Percentiles rank a stretch among this genome's conserved stretches.
phyloP scores from a whole-genome alignment of 2,329 filamentous ascomycete species.

The Fusarium agapanthi region DNA sequence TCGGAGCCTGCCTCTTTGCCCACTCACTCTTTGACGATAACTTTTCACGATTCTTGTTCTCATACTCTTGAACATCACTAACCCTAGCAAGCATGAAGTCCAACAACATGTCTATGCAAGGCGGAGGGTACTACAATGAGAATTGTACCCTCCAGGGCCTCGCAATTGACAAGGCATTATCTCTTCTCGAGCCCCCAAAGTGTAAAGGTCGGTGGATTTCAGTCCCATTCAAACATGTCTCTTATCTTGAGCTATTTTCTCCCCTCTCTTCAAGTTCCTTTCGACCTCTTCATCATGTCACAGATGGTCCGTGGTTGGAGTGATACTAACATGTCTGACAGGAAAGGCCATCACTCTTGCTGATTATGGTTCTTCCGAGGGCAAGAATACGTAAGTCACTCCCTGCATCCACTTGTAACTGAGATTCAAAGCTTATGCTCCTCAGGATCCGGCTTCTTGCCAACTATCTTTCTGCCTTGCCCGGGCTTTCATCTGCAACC shows the following conservation, averaged over 20 bases:
- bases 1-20: not conserved
- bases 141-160: not conserved
- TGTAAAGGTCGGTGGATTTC: fast-evolving
- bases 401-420: no score
- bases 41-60: no score
- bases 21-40: no score
- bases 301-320: no score
- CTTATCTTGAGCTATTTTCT: fast-evolving
- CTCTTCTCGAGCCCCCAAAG: not conserved
- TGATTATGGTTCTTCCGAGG: not conserved
- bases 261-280: not conserved
- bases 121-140: not conserved
- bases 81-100: not conserved
- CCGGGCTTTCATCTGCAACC: not conserved
- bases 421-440: no score
- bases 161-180: not conserved
- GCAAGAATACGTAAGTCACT: no score
- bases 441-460: not conserved
- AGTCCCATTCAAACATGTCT: not conserved
- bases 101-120: not conserved
- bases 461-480: not conserved
- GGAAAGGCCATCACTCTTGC: not conserved
- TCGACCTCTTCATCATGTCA: no score
- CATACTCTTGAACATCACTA: no score
- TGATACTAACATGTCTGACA: not conserved